Evolutionary conservation across 306 rosid genomes (phyloP), one percentile per base, ranked within the genome.

Genomic region (Clitoria ternatea): DNA sequence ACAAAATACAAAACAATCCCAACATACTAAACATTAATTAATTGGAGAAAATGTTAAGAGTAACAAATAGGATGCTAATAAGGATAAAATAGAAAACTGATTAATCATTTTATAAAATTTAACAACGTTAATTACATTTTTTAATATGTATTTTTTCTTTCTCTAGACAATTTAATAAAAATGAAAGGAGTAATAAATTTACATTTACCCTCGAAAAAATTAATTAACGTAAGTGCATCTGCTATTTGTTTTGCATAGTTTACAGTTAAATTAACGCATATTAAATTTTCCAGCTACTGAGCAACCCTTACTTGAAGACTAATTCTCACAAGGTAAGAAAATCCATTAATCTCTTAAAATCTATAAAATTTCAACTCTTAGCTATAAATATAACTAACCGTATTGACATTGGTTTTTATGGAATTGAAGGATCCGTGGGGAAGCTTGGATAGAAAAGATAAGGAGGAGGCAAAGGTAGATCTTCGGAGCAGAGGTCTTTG

Each of bases 401-500:
- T 35, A 42, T 15, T 30, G 8, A 2, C 10, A 5, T 27, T 39
- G 66, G 4, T 14, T 37, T 77, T 30, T 1, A 32, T 52, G 50
- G 60, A 10, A 17, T 5, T 53, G 20, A 18, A 87, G 98, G 92
- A 90, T 52, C 75, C 82, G 55, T 87, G 98, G 89, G 92, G 79
- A 66, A 81, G 79, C 63, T 60, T 81, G 59, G 98, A 92, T 9
- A 85, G 90, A 56, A 93, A 84, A 67, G 85, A 81, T 0, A 85
- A 79, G 33, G 93, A 82, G 32, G 97, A 86, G 0, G 37, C 27
- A 32, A 87, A 80, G 73, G 4, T 62, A 19, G 98, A 93, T 30
- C 85, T 93, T 52, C 79, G 74, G 79, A 87, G 90, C 42, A 85
- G 82, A 84, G 97, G 98, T 4, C 96, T 94, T 18, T 90, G 98